phyloP scores from a whole-genome alignment of 345 rosid species.

The Corchorus capsularis region DNA sequence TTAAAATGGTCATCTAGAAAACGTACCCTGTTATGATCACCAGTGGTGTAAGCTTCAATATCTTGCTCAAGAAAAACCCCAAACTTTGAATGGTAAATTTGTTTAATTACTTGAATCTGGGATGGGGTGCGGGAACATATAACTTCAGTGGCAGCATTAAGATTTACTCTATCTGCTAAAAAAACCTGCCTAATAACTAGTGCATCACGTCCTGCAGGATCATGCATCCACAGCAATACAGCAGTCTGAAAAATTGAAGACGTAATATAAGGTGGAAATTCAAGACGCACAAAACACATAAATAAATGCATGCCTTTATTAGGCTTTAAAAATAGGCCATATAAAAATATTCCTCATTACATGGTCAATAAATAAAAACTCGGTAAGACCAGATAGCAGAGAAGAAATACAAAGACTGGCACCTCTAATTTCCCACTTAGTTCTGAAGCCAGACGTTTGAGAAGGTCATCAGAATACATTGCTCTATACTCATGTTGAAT shows the following conservation, averaged over 20 bases:
- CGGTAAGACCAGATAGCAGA: not conserved
- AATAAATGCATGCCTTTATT: not conserved
- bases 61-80: conserved; percentile 54
- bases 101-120: conserved; percentile 63
- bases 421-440: conserved; percentile 68
- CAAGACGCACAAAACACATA: not conserved
- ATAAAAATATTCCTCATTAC: not conserved
- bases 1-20: conserved; percentile 1
- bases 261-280: not conserved
- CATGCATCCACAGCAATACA: conserved; percentile 67
- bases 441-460: conserved; percentile 56
- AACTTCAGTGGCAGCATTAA: conserved; percentile 55
- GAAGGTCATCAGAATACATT: conserved; percentile 48
- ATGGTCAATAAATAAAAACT: not conserved
- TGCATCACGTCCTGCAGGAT: conserved; percentile 73
- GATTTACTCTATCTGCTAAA: not conserved
- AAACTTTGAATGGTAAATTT: conserved; percentile 49
- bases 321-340: not conserved
- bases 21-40: conserved; percentile 56
- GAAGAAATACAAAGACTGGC: not conserved
- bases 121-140: conserved; percentile 68
- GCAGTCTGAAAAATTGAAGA: conserved; percentile 44
- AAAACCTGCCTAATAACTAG: conserved; percentile 42
- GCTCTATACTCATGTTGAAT: conserved; percentile 58
- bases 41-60: conserved; percentile 37